These are phyloP conservation scores for Albizia julibrissin DNA, from an alignment of 306 rosid species.

Conservation along the genomic window DNA sequence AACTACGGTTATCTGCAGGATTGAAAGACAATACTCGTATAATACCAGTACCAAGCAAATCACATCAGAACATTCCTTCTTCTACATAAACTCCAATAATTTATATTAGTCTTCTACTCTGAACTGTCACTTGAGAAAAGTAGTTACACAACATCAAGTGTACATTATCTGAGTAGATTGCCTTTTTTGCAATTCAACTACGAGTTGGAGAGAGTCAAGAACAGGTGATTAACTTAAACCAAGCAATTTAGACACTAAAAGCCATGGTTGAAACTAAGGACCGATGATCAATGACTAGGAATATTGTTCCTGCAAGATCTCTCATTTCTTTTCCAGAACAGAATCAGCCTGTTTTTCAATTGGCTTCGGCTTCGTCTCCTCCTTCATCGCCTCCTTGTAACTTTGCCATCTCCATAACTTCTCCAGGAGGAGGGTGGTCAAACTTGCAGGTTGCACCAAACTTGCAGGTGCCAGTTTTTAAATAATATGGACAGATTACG, in stretches of 20 bases:
- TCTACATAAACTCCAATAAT: background rate
- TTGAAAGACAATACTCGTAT: background rate
- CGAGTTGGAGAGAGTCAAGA: slow-evolving; percentile 17
- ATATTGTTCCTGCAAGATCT: slow-evolving; percentile 20
- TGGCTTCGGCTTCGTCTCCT: slow-evolving; percentile 43
- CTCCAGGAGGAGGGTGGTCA: slow-evolving; percentile 98
- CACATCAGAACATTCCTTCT: background rate
- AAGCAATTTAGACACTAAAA: slow-evolving; percentile 14
- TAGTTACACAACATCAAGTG: background rate
- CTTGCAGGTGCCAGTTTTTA: slow-evolving; percentile 94
- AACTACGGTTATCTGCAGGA: background rate
- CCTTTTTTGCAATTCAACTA: slow-evolving; percentile 17
- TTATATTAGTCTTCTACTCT: background rate
- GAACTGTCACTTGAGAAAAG: background rate
- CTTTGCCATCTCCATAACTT: slow-evolving; percentile 73
- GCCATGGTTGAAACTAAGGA: background rate
- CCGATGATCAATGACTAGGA: background rate
- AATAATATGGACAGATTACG: slow-evolving; percentile 78
- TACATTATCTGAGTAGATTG: background rate
- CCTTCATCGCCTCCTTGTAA: slow-evolving; percentile 51
- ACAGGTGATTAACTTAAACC: slow-evolving; percentile 15
- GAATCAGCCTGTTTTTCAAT: slow-evolving; percentile 31
- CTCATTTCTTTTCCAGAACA: slow-evolving; percentile 26
- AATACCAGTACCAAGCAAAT: background rate
- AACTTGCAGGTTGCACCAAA: slow-evolving; percentile 88